Evolutionary conservation across 1,284 basidiomycete genomes (phyloP), one percentile per base, ranked within the genome.

Genomic region (Rhodotorula sp.): DNA sequence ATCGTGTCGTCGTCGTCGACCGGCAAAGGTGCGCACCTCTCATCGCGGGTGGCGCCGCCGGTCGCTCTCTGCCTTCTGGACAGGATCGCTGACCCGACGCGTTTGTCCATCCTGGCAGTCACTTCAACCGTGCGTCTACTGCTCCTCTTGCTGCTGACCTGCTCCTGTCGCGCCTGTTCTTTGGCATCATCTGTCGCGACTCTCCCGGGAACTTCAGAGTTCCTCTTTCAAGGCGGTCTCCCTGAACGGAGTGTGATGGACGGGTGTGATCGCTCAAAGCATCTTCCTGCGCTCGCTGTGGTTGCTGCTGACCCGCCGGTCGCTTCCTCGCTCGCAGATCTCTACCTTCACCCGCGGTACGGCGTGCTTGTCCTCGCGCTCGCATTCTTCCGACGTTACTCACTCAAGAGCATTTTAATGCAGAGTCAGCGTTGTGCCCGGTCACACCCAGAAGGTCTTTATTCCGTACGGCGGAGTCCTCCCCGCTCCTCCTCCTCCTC

Each of bases 91-190:
- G 59, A 68, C 37, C 40, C 3, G 4, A 11, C 47, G 18, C 28
- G 26, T n/a, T 15, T 9, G 10, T 13, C 22, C 1, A 3, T 6
- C 26, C 16, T 1, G 58, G 55, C 62, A 75, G 71, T 16, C 78
- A 79, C 55, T 78, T 79, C 69, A 77, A 77, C 52, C 78, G 78
- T 79, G 59, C 65, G 78, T 62, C 40, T 44, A 18, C 24, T 13
- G 20, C 67, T 62, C 59, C 30, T 58, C 50, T 65, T 4, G 4
- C 58, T 24, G 22, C 48, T 50, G 9, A 13, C n/a, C 22, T 28
- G 6, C 31, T 30, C 8, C 8, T 50, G 9, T 5, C 24, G 30
- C 40, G 11, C 20, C 31, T 44, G 9, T 22, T 53, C n/a, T 20
- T 4, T 46, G 8, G 2, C 52, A 5, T 26, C 24, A 9, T 46